Base-by-base conservation (phyloP, 1,284 basidiomycete genomes). In the Porodaedalea pini region DNA sequence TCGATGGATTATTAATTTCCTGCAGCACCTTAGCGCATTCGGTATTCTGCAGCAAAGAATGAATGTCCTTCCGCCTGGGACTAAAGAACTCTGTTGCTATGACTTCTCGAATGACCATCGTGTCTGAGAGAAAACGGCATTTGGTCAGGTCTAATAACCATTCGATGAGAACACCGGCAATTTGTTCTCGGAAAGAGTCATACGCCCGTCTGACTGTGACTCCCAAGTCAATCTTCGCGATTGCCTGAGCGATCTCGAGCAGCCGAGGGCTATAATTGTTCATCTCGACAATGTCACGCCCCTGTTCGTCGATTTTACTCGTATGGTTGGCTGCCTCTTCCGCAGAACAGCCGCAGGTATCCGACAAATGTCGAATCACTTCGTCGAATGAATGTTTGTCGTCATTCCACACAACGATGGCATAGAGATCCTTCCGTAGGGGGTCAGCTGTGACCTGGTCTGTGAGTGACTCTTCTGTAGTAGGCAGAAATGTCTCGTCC, bases 361-460 rank as follows among this genome's bases (percentile, higher is more conserved):
- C 90, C 48, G 79, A 76, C 4, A 97, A 75, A 57, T 95, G 82
- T 62, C 89, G 83, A 56, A 90, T 89, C 56, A 98, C 87, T 67
- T 98, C 93, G 53, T 89, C 87, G 65, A 91, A 92, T 1, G 92
- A 94, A 71, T 98, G 97, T 65, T 94, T 97, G 71, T 99, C 97
- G 73, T 98, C 96, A 70, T 97, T 95, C 94, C 94, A 98, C 1
- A 98, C 74, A 17, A 97, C 78, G 54, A 98, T 81, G 21, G 90
- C 86, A 71, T 87, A 96, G 32, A 90, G 82, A 61, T 95, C 88
- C 62, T 84, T 85, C 71, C 80, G 77, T 78, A 87, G 81, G 0
- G 88, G 85, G 63, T 92, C 88, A 1, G 81, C 81, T 0, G 87
- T 83, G 2, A 84, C 81, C 65, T 90, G 86, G 7, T 83, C 71